Base-by-base conservation (phyloP, 169 alveolate species). In the Plasmodium malariae region DNA sequence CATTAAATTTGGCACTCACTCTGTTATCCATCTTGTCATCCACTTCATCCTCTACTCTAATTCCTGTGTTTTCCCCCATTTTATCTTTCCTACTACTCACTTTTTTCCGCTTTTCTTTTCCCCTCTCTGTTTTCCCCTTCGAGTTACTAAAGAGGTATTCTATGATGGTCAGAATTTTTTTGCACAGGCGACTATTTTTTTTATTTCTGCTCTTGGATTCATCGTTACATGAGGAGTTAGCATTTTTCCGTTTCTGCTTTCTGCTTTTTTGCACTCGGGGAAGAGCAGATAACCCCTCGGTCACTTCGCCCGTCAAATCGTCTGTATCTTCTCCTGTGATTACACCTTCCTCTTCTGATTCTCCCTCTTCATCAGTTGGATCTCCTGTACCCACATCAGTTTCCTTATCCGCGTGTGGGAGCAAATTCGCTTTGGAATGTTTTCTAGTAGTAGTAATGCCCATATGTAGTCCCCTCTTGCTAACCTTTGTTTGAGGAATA, bases 401-500 rank as follows among this genome's bases (percentile, higher is more conserved):
- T 24, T 72, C 43, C 32, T 49, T 73, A 26, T 73, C 71, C 0
- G 49, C 54, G 17, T 54, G 34, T n/a, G n/a, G n/a, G n/a, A n/a
- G n/a, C n/a, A n/a, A n/a, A 36, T 19, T n/a, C 19, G 11, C 57
- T 9, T 34, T n/a, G n/a, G n/a, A n/a, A n/a, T n/a, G n/a, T n/a
- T n/a, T n/a, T n/a, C n/a, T n/a, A n/a, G n/a, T n/a, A n/a, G n/a
- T n/a, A n/a, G n/a, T n/a, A n/a, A n/a, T 68, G 17, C 51, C 5
- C 26, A 11, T 17, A 17, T n/a, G n/a, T n/a, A n/a, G n/a, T n/a
- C n/a, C 21, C 59, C 5, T n/a, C 17, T 17, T 9, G 59, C 59
- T 49, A n/a, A 11, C 21, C 21, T n/a, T 0, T 21, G 6, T 19
- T 11, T 34, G n/a, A 55, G 95, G 95, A 2, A 92, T 59, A 62